Percentiles rank a stretch among this genome's conserved stretches.
These are phyloP conservation scores for Trifolium subterraneum DNA, from an alignment of 306 rosid genomes.

Conservation along the genomic window DNA sequence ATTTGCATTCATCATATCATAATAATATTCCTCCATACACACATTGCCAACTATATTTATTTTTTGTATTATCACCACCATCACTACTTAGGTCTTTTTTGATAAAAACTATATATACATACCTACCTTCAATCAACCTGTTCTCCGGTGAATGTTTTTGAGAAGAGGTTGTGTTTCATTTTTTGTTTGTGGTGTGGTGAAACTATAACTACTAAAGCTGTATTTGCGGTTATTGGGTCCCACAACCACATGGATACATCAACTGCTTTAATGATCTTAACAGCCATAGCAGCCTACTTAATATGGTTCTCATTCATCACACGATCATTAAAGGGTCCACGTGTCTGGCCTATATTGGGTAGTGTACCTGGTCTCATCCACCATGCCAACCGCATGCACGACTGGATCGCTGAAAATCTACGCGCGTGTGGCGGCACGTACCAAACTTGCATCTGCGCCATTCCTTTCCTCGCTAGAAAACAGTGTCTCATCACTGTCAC, in stretches of 20 bases:
- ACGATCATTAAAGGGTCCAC: constrained; percentile 73
- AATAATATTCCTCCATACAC: too few species aligned
- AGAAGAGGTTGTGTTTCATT: too few species aligned
- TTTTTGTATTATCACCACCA: too few species aligned
- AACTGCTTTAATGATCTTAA: constrained; percentile 56
- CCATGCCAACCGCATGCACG: constrained; percentile 78
- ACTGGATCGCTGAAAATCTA: constrained; percentile 88
- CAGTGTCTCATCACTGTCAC: constrained; percentile 90
- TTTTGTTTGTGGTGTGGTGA: neutral
- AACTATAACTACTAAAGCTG: constrained; percentile 9
- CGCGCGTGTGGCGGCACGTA: constrained; percentile 83
- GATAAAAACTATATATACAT: too few species aligned
- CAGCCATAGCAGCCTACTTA: constrained; percentile 62
- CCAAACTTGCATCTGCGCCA: constrained; percentile 75
- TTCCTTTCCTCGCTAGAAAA: constrained; percentile 73
- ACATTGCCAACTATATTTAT: too few species aligned
- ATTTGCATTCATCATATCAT: neutral
- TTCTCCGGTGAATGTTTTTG: neutral
- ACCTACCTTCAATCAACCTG: neutral
- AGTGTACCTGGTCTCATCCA: constrained; percentile 79
- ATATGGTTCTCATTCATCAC: constrained; percentile 64
- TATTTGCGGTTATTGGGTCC: constrained; percentile 17
- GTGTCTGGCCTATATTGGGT: constrained; percentile 90
- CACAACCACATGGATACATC: constrained; percentile 61
- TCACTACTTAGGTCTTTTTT: too few species aligned